A percentile compares a stretch with the other conserved stretches of the same genome.
Evolutionary conservation across 2,329 filamentous ascomycete species (phyloP).

Genomic region (Ceratocystis cubensis): DNA sequence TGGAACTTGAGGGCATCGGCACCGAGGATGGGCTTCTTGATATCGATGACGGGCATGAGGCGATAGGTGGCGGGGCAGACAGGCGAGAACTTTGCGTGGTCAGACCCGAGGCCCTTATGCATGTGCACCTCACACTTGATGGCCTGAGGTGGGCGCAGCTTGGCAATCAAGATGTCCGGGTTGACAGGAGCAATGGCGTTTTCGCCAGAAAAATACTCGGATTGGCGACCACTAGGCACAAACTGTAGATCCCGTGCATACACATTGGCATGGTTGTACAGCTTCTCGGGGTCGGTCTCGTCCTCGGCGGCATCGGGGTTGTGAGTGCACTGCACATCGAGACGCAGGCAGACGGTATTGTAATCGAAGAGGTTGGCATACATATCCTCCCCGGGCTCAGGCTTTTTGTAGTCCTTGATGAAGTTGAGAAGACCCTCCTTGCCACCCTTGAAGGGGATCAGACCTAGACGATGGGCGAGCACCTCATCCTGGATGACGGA

Average conservation of each 20-base stretch:
- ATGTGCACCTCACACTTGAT: constrained; percentile 84
- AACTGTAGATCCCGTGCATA: constrained; percentile 71
- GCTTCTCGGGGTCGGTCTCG: constrained; percentile 69
- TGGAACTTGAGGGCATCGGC: constrained; percentile 80
- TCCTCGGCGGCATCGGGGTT: constrained; percentile 57
- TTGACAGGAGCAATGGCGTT: constrained; percentile 64
- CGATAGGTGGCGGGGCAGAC: constrained; percentile 92
- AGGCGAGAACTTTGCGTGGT: constrained; percentile 95
- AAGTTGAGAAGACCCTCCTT: constrained; percentile 62
- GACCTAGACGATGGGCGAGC: constrained; percentile 73
- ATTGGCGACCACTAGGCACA: constrained; percentile 61
- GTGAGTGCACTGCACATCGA: constrained; percentile 69
- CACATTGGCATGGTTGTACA: constrained; percentile 75
- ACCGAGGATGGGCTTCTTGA: constrained; percentile 71
- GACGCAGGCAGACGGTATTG: constrained; percentile 72
- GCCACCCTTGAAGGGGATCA: constrained; percentile 77
- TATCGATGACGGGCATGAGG: constrained; percentile 76
- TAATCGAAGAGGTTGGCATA: constrained; percentile 56
- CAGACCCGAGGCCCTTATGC: constrained; percentile 83
- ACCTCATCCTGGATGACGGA: constrained; percentile 98
- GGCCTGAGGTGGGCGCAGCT: constrained; percentile 79
- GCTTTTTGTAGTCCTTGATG: constrained; percentile 71
- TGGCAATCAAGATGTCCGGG: constrained; percentile 87
- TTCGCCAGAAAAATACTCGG: constrained; percentile 53
- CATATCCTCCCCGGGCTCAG: constrained; percentile 47